Conservation (phyloP, 495 filamentous ascomycete genomes). For the Aspergillus steynii region DNA sequence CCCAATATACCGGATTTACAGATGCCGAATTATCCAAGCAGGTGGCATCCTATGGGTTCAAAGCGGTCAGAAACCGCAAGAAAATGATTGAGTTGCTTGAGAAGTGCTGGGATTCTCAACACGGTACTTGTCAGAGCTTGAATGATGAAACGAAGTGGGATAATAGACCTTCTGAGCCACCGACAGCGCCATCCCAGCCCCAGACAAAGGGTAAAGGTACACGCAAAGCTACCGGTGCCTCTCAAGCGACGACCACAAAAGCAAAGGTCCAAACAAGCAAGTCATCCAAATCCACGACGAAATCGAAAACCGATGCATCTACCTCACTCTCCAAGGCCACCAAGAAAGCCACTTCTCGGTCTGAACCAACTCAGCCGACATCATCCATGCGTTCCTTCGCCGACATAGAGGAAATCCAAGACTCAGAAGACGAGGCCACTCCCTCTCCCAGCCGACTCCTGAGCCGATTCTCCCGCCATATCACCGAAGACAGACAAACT, state of each 20-base stretch:
- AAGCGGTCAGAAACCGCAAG: conserved; percentile 66
- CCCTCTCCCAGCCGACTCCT: conserved; percentile 38
- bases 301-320: not conserved
- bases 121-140: conserved; percentile 18
- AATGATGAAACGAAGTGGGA: not conserved
- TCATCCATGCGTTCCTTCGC: conserved; percentile 23
- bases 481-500: conserved; percentile 4
- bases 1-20: conserved; percentile 64
- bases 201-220: conserved; percentile 1
- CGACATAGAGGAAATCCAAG: conserved; percentile 61
- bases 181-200: conserved; percentile 9
- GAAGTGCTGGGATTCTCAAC: conserved; percentile 67
- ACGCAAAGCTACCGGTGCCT: conserved; percentile 1
- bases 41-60: conserved; percentile 69
- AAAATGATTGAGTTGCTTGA: conserved; percentile 72
- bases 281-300: not conserved
- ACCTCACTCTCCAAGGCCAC: not conserved
- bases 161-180: conserved; percentile 6
- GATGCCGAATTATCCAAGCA: conserved; percentile 63
- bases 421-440: conserved; percentile 56
- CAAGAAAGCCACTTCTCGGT: not conserved
- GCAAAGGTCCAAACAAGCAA: not conserved
- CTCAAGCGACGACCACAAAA: conserved; percentile 12
- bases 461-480: conserved; percentile 17
- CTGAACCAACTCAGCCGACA: not conserved